Evolutionary conservation across 495 filamentous ascomycete genomes (phyloP).

Genomic region (Lasiosphaeria ovina): DNA sequence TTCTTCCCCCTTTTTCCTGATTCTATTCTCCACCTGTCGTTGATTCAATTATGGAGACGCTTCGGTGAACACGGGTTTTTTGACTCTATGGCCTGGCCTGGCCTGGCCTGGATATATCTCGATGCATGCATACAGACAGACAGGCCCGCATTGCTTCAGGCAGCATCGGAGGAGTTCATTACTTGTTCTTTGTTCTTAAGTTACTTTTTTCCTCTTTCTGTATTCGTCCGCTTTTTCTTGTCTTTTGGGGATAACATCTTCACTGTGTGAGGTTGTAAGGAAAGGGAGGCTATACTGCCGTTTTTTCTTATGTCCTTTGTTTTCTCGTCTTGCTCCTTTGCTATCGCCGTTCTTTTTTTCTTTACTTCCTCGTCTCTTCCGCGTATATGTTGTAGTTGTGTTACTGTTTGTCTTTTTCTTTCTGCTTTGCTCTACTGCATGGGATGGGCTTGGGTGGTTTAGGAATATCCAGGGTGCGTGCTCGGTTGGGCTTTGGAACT

Average conservation of each 20-base stretch:
- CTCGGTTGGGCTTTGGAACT: background rate
- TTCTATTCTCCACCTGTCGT: background rate
- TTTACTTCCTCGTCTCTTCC: background rate
- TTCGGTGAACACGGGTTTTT: background rate
- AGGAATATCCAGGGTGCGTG: background rate
- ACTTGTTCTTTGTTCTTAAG: slow-evolving; percentile 8
- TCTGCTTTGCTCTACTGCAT: background rate
- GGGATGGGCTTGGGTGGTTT: slow-evolving; percentile 2
- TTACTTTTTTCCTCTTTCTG: slow-evolving; percentile 11
- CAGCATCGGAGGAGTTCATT: slow-evolving; percentile 17
- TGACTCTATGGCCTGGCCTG: background rate
- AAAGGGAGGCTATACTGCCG: slow-evolving; percentile 3
- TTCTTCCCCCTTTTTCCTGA: background rate
- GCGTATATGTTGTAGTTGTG: slow-evolving; percentile 7
- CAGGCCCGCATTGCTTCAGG: background rate
- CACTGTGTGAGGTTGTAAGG: background rate
- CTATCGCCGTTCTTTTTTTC: background rate
- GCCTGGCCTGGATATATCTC: background rate
- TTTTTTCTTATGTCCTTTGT: slow-evolving; percentile 16
- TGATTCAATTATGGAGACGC: slow-evolving; percentile 3
- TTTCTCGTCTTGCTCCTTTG: slow-evolving; percentile 14
- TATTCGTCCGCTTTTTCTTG: slow-evolving; percentile 13
- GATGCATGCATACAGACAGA: background rate
- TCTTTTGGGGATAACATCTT: slow-evolving; percentile 6
- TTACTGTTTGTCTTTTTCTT: slow-evolving; percentile 12